A percentile compares a stretch with the other conserved stretches of the same genome.
Evolutionary conservation across 495 filamentous ascomycete genomes (phyloP).

Genomic region (Talaromyces liani): DNA sequence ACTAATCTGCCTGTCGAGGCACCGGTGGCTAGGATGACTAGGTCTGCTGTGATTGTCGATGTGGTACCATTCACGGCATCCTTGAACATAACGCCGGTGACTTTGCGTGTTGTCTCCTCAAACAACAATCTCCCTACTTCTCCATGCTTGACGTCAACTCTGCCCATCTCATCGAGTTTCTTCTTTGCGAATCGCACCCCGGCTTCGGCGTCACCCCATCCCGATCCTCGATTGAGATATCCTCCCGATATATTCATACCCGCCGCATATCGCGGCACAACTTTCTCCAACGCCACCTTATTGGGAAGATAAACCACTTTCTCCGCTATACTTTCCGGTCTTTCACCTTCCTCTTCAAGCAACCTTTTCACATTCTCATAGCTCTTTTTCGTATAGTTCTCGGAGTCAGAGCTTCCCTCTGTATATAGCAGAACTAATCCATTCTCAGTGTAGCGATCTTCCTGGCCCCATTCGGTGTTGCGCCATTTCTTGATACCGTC

Average conservation of each 20-base stretch:
- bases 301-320: slow-evolving; percentile 44
- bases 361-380: slow-evolving; percentile 53
- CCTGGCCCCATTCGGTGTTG: slow-evolving; percentile 48
- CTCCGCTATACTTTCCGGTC: slow-evolving; percentile 22
- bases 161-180: slow-evolving; percentile 48
- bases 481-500: slow-evolving; percentile 68
- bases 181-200: slow-evolving; percentile 63
- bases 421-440: slow-evolving; percentile 64
- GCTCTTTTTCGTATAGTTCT: slow-evolving; percentile 59
- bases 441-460: slow-evolving; percentile 66
- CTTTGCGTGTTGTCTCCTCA: slow-evolving; percentile 17
- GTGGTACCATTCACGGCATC: slow-evolving; percentile 26
- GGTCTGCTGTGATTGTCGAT: slow-evolving; percentile 50
- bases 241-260: slow-evolving; percentile 51
- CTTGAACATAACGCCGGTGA: slow-evolving; percentile 47
- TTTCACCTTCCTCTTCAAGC: neutral
- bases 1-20: slow-evolving; percentile 76
- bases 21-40: slow-evolving; percentile 75
- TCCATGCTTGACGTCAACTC: slow-evolving; percentile 57
- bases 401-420: slow-evolving; percentile 38
- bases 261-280: slow-evolving; percentile 38
- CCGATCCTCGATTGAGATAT: slow-evolving; percentile 73
- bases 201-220: slow-evolving; percentile 79
- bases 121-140: slow-evolving; percentile 52
- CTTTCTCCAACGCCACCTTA: slow-evolving; percentile 31